phyloP scores from a whole-genome alignment of 495 filamentous ascomycete species.

The Ramalina peruviana region DNA sequence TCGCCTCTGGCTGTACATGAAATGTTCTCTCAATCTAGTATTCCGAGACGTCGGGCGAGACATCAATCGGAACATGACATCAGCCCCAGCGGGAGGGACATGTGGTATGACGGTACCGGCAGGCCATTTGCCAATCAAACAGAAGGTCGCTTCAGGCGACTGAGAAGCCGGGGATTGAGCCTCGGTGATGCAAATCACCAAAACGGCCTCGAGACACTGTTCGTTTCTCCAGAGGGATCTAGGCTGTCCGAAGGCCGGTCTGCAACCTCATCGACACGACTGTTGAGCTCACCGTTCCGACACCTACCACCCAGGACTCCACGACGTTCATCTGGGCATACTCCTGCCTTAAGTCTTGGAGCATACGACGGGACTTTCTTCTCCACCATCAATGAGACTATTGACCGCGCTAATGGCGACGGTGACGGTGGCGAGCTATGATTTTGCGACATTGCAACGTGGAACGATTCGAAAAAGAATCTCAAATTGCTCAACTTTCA shows the following conservation, averaged over 20 bases:
- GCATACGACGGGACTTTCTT: constrained; percentile 3
- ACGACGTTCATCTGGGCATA: constrained; percentile 9
- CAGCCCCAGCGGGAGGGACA: constrained; percentile 31
- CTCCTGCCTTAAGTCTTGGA: constrained; percentile 13
- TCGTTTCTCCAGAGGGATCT: constrained; percentile 6
- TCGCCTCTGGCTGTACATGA: constrained; percentile 31
- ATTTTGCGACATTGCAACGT: no score
- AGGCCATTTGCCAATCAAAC: constrained; percentile 30
- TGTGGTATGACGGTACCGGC: constrained; percentile 36
- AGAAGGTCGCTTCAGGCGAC: constrained; percentile 33
- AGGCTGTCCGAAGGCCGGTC: not conserved
- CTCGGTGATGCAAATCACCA: constrained; percentile 26
- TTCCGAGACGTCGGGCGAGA: constrained; percentile 39
- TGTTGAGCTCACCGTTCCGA: constrained; percentile 39
- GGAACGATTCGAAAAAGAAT: no score
- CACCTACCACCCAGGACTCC: constrained; percentile 10
- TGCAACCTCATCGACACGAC: constrained; percentile 28
- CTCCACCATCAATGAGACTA: not conserved
- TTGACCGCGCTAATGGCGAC: not conserved
- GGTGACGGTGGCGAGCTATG: no score
- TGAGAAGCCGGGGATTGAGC: constrained; percentile 37
- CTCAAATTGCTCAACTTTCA: no score
- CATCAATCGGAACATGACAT: constrained; percentile 32
- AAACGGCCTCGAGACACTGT: constrained; percentile 31
- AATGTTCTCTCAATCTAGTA: constrained; percentile 29